Base-by-base conservation (phyloP, 2,329 filamentous ascomycete genomes). In the Tetracladium maxilliforme region DNA sequence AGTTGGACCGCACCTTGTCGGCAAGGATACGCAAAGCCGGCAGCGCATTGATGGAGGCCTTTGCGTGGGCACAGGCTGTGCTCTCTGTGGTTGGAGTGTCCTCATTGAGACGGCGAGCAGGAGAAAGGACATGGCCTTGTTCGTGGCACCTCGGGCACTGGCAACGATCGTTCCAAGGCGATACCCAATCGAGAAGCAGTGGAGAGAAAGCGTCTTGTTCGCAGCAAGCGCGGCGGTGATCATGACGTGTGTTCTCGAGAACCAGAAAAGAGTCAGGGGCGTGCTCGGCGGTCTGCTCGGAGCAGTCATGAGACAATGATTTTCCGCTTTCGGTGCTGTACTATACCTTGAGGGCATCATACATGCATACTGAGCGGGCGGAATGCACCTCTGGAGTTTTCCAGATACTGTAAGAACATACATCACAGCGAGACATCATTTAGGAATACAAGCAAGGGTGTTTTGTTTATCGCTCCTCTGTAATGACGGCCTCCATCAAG, bases 81-180 rank as follows among this genome's bases (percentile, higher is more conserved):
- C 70, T 27, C 53, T 83, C 21, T 92, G 82, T 43, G 83, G 83
- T 4, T 83, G 77, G 74, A 86, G 80, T 49, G 71, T 90, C 22
- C 54, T 92, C 22, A 50, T 83, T 18, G 83, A 92, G 58, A 67
- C 47, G 41, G 38, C 61, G 5, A 56, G 58, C 22, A 64, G 78
- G 33, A 60, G 76, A 29, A 73, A 77, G 40, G 82, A 92, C 42
- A 65, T 92, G 42, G 69, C 75, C 7, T 59, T 90, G 19, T 92
- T 92, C 44, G 81, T 90, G 21, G 70, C 78, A 12, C 83, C 83
- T 0, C 62, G 81, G 33, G 83, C 82, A 10, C 56, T 81, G 33
- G 79, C 77, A 7, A 81, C 77, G 1, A 46, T 86, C 32, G 51
- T 92, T 10, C 82, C 83, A 6, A 56, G 82, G 31, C 58, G 66